Percentiles rank a stretch among this genome's conserved stretches.
phyloP scores from a whole-genome alignment of 371 early-diverging fungal species.

The Syncephalastrum racemosum region DNA sequence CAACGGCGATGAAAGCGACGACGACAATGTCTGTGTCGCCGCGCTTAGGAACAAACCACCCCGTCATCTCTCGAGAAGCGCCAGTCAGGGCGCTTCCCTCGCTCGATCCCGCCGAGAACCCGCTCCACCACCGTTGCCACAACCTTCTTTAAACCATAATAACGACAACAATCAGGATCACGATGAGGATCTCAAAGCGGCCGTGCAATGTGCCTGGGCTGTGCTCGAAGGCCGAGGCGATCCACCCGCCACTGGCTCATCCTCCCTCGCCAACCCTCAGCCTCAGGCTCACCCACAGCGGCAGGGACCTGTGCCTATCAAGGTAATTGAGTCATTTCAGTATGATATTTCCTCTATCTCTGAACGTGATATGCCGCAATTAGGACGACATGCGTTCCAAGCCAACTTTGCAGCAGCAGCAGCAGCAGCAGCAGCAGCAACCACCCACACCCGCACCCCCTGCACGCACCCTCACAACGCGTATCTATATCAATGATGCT shows the following conservation, averaged over 20 bases:
- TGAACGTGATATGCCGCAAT: too few species aligned
- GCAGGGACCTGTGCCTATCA: too few species aligned
- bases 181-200: conserved; percentile 32
- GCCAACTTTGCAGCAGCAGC: conserved; percentile 18
- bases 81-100: not conserved
- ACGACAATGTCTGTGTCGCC: conserved; percentile 36
- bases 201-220: conserved; percentile 36
- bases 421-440: conserved; percentile 25
- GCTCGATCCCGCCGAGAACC: conserved; percentile 3
- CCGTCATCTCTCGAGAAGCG: not conserved
- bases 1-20: conserved; percentile 24
- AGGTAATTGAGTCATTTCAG: too few species aligned
- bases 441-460: conserved; percentile 4
- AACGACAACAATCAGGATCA: conserved; percentile 10
- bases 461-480: conserved; percentile 55
- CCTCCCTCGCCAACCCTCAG: conserved; percentile 1
- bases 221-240: conserved; percentile 14
- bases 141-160: conserved; percentile 1
- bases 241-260: not conserved
- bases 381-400: too few species aligned
- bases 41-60: conserved; percentile 19
- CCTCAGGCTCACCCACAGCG: not conserved
- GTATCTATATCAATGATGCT: conserved; percentile 83
- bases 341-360: too few species aligned
- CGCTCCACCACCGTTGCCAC: not conserved